Evolutionary conservation across 176 grass and related monocot species (phyloP).

Genomic region (Panicum miliaceum): DNA sequence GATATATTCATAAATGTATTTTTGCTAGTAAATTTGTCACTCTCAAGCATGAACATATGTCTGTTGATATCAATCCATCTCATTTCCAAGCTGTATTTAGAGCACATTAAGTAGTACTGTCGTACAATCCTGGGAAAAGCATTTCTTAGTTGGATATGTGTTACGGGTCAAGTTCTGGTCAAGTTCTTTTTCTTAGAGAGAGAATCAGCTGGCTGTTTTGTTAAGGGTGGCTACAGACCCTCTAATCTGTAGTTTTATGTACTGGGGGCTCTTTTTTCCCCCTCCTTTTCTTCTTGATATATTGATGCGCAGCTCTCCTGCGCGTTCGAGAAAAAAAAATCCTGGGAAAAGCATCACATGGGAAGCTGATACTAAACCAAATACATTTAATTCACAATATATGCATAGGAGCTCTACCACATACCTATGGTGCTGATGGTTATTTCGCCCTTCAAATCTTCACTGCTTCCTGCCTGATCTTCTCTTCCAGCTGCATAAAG

Average conservation of each 20-base stretch:
- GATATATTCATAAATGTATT: neutral
- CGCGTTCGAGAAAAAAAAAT: too few species aligned
- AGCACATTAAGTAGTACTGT: neutral
- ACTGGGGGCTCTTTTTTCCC: too few species aligned
- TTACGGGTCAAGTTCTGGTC: too few species aligned
- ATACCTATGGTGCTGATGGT: slow-evolving; percentile 39
- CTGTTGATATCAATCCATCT: neutral
- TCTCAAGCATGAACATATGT: slow-evolving; percentile 4
- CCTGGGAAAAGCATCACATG: neutral
- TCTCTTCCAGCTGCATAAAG: slow-evolving; percentile 50
- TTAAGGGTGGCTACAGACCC: too few species aligned
- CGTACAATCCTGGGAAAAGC: neutral
- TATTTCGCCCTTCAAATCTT: slow-evolving; percentile 62
- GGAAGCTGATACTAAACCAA: slow-evolving; percentile 22
- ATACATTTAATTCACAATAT: slow-evolving; percentile 13
- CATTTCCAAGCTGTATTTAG: slow-evolving; percentile 6
- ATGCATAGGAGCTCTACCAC: slow-evolving; percentile 2
- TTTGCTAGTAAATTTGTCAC: neutral
- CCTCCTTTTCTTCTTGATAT: too few species aligned
- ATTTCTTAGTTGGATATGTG: too few species aligned
- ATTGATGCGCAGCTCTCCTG: too few species aligned
- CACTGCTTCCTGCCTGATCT: slow-evolving; percentile 58
- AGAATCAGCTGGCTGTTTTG: too few species aligned
- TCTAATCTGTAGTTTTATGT: too few species aligned
- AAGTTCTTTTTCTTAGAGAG: too few species aligned